Evolutionary conservation across 176 grass and related monocot species (phyloP), one percentile per base, ranked within the genome.

Genomic region (Otatea glauca): DNA sequence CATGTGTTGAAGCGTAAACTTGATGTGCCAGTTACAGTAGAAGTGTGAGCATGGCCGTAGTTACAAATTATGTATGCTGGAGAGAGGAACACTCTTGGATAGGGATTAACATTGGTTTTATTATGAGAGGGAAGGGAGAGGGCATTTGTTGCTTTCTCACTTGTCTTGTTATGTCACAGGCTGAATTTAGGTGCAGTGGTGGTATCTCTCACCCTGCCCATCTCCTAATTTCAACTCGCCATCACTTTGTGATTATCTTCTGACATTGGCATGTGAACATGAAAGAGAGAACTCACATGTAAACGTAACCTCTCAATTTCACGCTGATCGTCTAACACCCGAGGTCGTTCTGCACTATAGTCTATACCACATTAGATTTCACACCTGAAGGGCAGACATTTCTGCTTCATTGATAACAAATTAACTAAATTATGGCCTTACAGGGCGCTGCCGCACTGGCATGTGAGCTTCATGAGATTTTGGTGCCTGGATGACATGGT

Each of bases 81-180:
- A 61, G 71, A 42, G 72, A 50, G 32, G 53, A 88, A 63, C 10
- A 9, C 15, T 41, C 7, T 38, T 14, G 18, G 62, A 81, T 35
- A 16, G 43, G 34, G 35, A 25, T 25, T 69, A 53, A 27, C 65
- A 48, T 1, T 18, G 78, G 65, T 70, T 81, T 41, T 56, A 73
- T 44, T 56, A 42, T 47, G 59, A 11, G 61, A 60, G 29, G 17
- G 55, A 42, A 39, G 54, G 41, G 78, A 78, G 65, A 75, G 32
- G 61, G 10, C 18, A 12, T 72, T 91, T 91, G 93, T 89, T 93
- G 84, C 49, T 69, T 82, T 93, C 65, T 79, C 41, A 0, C 43
- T 91, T 93, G 93, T 92, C 93, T 68, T 53, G 43, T 89, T 85
- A 85, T 93, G 93, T 96, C 88, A 93, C 93, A 91, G 71, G 86